phyloP scores from a whole-genome alignment of 352 stramenopile genomes.

The Pythium oligandrum region DNA sequence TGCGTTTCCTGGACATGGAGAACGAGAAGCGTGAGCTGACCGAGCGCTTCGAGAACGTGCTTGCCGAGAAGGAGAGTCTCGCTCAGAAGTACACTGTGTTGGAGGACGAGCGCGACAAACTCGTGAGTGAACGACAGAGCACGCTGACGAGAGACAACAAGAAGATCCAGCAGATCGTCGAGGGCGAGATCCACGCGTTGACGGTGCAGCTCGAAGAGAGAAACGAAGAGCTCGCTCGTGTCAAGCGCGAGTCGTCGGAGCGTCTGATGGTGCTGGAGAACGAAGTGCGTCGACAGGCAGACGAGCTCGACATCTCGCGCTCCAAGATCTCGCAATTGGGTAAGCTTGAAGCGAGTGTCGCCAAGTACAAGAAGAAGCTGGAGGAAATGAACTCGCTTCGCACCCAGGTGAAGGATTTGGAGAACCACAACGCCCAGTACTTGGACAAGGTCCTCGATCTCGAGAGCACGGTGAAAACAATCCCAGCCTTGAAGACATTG shows the following conservation, averaged over 20 bases:
- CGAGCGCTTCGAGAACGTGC: constrained; percentile 57
- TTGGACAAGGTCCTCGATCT: constrained; percentile 82
- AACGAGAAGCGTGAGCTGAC: constrained; percentile 71
- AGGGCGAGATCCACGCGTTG: constrained; percentile 71
- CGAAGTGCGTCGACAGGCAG: constrained; percentile 79
- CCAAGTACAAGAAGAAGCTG: constrained; percentile 85
- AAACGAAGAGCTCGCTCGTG: constrained; percentile 60
- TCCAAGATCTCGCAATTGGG: constrained; percentile 76
- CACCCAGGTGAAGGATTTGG: constrained; percentile 69
- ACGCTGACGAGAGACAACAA: constrained; percentile 81
- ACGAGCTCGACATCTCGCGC: constrained; percentile 84
- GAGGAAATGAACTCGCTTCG: constrained; percentile 83
- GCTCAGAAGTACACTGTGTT: constrained; percentile 40
- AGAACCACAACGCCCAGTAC: constrained; percentile 75
- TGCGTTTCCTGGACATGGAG: constrained; percentile 73
- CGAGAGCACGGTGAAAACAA: constrained; percentile 84
- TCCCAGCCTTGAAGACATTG: constrained; percentile 67
- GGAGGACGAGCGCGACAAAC: constrained; percentile 62
- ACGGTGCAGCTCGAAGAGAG: constrained; percentile 77
- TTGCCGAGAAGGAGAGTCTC: constrained; percentile 45
- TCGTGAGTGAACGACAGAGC: constrained; percentile 64
- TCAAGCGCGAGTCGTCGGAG: constrained; percentile 72
- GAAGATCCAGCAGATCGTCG: constrained; percentile 86
- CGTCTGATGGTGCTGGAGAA: constrained; percentile 79
- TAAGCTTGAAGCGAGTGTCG: constrained; percentile 74